These are phyloP conservation scores for Polygonum aviculare DNA, from an alignment of 148 eudicot genomes.

Conservation along the genomic window DNA sequence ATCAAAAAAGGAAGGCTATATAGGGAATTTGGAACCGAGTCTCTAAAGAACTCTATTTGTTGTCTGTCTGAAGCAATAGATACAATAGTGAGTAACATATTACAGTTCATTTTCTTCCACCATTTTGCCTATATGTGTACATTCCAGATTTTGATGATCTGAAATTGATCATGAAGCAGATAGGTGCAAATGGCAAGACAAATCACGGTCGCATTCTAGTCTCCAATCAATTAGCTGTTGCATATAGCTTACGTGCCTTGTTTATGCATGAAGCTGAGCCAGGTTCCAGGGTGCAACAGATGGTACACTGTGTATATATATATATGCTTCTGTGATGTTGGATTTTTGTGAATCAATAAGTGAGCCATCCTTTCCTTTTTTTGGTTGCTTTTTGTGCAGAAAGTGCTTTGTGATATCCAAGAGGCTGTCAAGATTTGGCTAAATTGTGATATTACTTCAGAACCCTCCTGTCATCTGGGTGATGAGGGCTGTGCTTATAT, in stretches of 20 bases:
- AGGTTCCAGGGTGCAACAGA: constrained; percentile 36
- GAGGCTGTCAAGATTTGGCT: constrained; percentile 47
- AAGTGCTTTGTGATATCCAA: constrained; percentile 43
- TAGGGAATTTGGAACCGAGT: constrained; percentile 47
- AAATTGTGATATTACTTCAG: constrained; percentile 23
- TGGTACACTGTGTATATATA: neutral
- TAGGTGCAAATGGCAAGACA: constrained; percentile 19
- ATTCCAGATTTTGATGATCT: constrained; percentile 17
- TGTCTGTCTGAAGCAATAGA: constrained; percentile 73
- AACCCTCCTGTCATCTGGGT: constrained; percentile 24
- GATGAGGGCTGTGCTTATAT: constrained; percentile 33
- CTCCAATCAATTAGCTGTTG: constrained; percentile 46
- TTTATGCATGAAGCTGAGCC: constrained; percentile 63
- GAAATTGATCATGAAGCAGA: constrained; percentile 28
- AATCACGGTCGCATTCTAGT: constrained; percentile 17
- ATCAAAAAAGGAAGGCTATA: constrained; percentile 45
- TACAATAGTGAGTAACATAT: constrained; percentile 39
- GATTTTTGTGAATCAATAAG: neutral
- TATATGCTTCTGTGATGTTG: neutral
- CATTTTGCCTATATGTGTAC: neutral
- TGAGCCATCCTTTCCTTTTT: constrained; percentile 9
- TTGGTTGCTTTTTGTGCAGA: constrained; percentile 28
- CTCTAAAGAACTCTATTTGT: constrained; percentile 36
- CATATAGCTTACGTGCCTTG: constrained; percentile 68
- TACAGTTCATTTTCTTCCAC: neutral